A percentile compares a stretch with the other conserved stretches of the same genome.
phyloP scores from a whole-genome alignment of 1,284 basidiomycete genomes.

The Termitomyces sp. region DNA sequence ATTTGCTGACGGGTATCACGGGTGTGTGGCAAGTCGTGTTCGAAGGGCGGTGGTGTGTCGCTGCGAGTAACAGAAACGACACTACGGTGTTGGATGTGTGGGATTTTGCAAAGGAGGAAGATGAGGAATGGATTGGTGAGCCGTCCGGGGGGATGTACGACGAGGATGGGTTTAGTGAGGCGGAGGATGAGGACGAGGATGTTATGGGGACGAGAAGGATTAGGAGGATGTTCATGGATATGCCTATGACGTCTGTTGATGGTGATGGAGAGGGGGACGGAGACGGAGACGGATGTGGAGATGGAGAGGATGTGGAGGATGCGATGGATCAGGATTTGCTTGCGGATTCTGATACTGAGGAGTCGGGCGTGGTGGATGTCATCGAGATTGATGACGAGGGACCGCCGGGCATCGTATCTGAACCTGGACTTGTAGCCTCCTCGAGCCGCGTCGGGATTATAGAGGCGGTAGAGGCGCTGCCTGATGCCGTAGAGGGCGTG shows the following conservation, averaged over 20 bases:
- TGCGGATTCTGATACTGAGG: constrained; percentile 42
- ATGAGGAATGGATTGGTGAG: constrained; percentile 41
- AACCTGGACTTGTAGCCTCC: not conserved
- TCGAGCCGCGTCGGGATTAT: not conserved
- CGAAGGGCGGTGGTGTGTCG: constrained; percentile 88
- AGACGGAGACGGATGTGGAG: constrained; percentile 14
- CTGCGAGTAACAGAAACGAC: constrained; percentile 81
- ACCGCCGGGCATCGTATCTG: not conserved
- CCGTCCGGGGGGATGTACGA: constrained; percentile 44
- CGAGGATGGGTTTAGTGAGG: constrained; percentile 42
- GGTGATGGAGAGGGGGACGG: constrained; percentile 12
- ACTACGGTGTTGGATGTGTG: constrained; percentile 80
- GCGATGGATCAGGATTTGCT: constrained; percentile 68
- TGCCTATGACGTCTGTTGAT: constrained; percentile 2
- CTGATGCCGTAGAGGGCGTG: constrained; percentile 21
- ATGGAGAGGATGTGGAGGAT: constrained; percentile 40
- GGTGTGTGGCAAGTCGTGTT: constrained; percentile 97
- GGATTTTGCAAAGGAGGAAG: constrained; percentile 70
- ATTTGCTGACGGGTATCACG: constrained; percentile 82
- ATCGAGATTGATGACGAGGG: constrained; percentile 34
- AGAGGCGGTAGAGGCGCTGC: constrained; percentile 15
- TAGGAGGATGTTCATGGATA: constrained; percentile 15
- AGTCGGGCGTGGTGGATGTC: constrained; percentile 30
- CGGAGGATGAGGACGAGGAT: constrained; percentile 47
- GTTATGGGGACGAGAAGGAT: constrained; percentile 20